Evolutionary conservation across 139 green algal species (phyloP), one percentile per base, ranked within the genome.

Genomic region (Yamagishiella unicocca): DNA sequence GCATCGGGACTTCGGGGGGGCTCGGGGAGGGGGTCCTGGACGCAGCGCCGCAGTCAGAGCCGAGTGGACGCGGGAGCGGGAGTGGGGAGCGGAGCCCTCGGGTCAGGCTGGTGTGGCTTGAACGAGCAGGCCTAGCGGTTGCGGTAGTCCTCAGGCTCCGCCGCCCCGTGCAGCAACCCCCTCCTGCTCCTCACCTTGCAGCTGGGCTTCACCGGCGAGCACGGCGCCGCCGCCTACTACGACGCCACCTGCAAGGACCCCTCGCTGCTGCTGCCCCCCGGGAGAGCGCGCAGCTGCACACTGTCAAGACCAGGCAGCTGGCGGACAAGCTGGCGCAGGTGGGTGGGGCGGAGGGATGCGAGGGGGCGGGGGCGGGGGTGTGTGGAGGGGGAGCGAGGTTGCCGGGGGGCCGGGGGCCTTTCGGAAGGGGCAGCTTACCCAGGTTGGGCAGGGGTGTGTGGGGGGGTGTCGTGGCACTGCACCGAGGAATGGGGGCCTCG

Each of bases 241-340:
- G 88, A 82, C 7, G 75, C 62, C 29, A 46, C 31, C 21, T 53
- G 61, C 17, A 24, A 25, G 40, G 46, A 80, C 67, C 42, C 74
- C 8, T 31, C n/a, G 9, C 38, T 50, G 33, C 43, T 74, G 53
- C 81, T 86, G 74, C 62, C 87, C 6, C 81, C 88, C 50, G 53
- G 87, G 7, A 38, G 31, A 31, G 61, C 25, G 71, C 81, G 4
- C n/a, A 61, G 25, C 43, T 85, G 27, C 29, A 43, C 25, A 71
- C 76, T 4, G 76, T 76, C 29, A 89, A 89, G 79, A 91, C 64
- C 5, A 37, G 88, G 31, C 88, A 66, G 2, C 64, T 91, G 50
- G 72, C 24, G 33, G 67, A 87, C 19, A 91, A 91, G 74, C 40
- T 91, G 61, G 54, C 53, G 54, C 87, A 91, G 87, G 87, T 91